Evolutionary conservation across 495 filamentous ascomycete species (phyloP).

Genomic region (Penicillium cataractarum): DNA sequence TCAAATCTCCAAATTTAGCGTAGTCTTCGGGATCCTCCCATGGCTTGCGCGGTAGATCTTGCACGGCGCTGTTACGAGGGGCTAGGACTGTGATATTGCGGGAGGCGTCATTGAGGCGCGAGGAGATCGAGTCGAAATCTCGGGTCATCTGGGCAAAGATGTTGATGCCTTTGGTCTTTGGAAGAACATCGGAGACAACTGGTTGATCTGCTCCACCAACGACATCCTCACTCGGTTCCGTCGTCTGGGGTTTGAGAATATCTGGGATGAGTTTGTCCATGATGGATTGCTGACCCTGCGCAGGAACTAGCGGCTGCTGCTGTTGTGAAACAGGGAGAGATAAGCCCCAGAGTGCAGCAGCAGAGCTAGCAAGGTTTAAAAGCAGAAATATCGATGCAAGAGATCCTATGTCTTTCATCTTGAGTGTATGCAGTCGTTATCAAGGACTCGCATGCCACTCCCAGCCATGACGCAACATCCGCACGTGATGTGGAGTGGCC

Average conservation of each 20-base stretch:
- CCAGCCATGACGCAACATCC: slow-evolving; percentile 29
- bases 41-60: slow-evolving; percentile 80
- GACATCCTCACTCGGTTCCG: slow-evolving; percentile 29
- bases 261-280: slow-evolving; percentile 36
- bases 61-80: slow-evolving; percentile 80
- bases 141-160: slow-evolving; percentile 87
- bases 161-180: slow-evolving; percentile 77
- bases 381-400: slow-evolving; percentile 20
- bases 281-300: slow-evolving; percentile 35
- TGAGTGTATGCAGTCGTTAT: slow-evolving; percentile 13
- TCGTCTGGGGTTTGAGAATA: slow-evolving; percentile 43
- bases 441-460: slow-evolving; percentile 14
- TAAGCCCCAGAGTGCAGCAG: slow-evolving; percentile 23
- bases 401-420: slow-evolving; percentile 22
- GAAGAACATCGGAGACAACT: slow-evolving; percentile 85
- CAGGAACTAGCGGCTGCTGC: slow-evolving; percentile 19
- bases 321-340: slow-evolving; percentile 10
- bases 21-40: slow-evolving; percentile 94
- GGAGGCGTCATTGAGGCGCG: slow-evolving; percentile 67
- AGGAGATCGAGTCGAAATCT: slow-evolving; percentile 71
- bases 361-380: slow-evolving; percentile 12
- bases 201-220: slow-evolving; percentile 31
- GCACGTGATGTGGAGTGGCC: slow-evolving; percentile 28
- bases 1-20: slow-evolving; percentile 60
- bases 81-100: slow-evolving; percentile 89